Base-by-base conservation (phyloP, 441 rosid genomes). In the Omphalea diandra region DNA sequence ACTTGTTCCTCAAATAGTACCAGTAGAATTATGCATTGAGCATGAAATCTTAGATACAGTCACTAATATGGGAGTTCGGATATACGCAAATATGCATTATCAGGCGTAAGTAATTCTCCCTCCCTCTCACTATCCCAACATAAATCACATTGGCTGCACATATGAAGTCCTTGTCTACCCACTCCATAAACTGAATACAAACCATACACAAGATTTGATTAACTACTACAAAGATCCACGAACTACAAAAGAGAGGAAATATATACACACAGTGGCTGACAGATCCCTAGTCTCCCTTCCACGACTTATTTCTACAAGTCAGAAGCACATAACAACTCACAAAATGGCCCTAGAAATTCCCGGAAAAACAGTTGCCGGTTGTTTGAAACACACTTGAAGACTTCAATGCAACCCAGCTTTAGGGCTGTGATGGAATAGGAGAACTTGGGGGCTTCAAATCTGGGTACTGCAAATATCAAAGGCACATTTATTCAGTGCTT, bases 361-460 rank as follows among this genome's bases (percentile, higher is more conserved):
- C 26, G 54, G 60, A 63, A 31, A 24, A 63, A 38, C 38, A 31
- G 72, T 73, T 70, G 56, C 52, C 33, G 38, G 52, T 55, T 14
- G 63, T 41, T 33, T 50, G 71, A 60, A 60, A 55, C n/a, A 63
- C 63, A 20, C 15, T 33, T 43, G 4, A 6, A 15, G 68, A 59
- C 70, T 67, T 63, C 41, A 47, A 14, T 68, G 53, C 24, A 72
- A 54, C 55, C 32, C 22, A 66, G 27, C 63, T 76, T 83, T 81
- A 91, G 14, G 98, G 90, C 83, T 73, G 90, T 7, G 93, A 86
- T 67, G 97, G 97, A 24, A 88, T 47, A n/a, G 97, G 97, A 57
- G 97, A 87, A 52, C 97, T 70, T 50, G 98, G 98, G 74, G 97
- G 98, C 90, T 91, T 94, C 68, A 91, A 73, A 76, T 94, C 98